These are phyloP conservation scores for Rosa chinensis DNA, from an alignment of 306 rosid species.

Conservation along the genomic window DNA sequence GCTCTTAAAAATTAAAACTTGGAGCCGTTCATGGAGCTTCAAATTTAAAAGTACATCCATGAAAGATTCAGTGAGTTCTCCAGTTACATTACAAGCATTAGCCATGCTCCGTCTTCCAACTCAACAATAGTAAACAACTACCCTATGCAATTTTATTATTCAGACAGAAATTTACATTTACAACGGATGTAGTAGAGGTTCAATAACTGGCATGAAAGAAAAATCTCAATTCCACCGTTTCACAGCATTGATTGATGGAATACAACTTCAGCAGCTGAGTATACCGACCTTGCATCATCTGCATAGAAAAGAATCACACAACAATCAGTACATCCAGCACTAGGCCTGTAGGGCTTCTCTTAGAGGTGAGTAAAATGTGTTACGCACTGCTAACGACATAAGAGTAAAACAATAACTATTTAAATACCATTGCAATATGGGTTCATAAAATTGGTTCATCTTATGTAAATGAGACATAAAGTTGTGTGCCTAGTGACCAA, in stretches of 20 bases:
- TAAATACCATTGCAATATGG: background rate
- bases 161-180: background rate
- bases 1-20: background rate
- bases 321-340: background rate
- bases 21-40: background rate
- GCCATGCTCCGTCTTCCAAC: background rate
- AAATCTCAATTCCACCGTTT: background rate
- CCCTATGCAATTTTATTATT: background rate
- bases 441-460: background rate
- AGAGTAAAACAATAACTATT: too few relatives aligned
- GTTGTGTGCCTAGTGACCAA: background rate
- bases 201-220: background rate
- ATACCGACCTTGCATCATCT: constrained; percentile 41
- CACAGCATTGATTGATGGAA: constrained; percentile 31
- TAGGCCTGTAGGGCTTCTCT: background rate
- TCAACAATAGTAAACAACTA: background rate
- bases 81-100: background rate
- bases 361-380: background rate
- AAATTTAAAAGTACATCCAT: background rate
- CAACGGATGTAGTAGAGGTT: background rate
- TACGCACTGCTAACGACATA: background rate
- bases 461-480: background rate
- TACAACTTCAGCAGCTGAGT: constrained; percentile 33
- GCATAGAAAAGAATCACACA: constrained; percentile 14
- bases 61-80: background rate